These are phyloP conservation scores for Sugiyamaella castrensis DNA, from an alignment of 1,139 yeast genomes.

Conservation along the genomic window DNA sequence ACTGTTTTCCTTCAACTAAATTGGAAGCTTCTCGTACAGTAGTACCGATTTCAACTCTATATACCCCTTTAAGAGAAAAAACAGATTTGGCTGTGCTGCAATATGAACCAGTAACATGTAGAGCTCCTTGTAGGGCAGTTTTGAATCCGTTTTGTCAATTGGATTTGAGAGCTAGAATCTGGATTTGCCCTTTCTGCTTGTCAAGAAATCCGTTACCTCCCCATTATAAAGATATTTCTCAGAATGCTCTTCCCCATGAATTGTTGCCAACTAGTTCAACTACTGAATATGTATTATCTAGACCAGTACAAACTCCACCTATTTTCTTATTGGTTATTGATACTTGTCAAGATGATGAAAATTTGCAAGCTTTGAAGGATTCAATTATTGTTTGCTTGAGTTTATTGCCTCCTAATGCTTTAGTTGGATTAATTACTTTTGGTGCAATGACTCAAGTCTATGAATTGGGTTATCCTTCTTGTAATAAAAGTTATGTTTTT, in stretches of 20 bases:
- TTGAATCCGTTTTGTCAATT: slow-evolving; percentile 82
- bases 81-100: slow-evolving; percentile 77
- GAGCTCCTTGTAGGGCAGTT: slow-evolving; percentile 78
- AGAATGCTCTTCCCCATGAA: slow-evolving; percentile 84
- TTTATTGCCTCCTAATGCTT: slow-evolving; percentile 87
- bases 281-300: slow-evolving; percentile 82
- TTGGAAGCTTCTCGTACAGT: slow-evolving; percentile 89
- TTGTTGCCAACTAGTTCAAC: slow-evolving; percentile 76
- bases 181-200: slow-evolving; percentile 89
- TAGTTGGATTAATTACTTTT: slow-evolving; percentile 86
- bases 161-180: slow-evolving; percentile 75
- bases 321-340: slow-evolving; percentile 88
- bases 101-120: slow-evolving; percentile 88
- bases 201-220: slow-evolving; percentile 84
- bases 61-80: slow-evolving; percentile 83
- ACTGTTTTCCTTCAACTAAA: slow-evolving; percentile 81
- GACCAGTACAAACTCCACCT: slow-evolving; percentile 93
- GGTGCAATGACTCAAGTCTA: slow-evolving; percentile 96
- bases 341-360: slow-evolving; percentile 92
- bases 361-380: slow-evolving; percentile 83
- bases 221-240: slow-evolving; percentile 81
- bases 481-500: slow-evolving; percentile 81
- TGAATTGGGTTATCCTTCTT: slow-evolving; percentile 76
- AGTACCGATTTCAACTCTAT: slow-evolving; percentile 90
- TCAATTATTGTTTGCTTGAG: slow-evolving; percentile 77